Base-by-base conservation (phyloP, 1,284 basidiomycete species). In the Lignosus rhinocerotis region DNA sequence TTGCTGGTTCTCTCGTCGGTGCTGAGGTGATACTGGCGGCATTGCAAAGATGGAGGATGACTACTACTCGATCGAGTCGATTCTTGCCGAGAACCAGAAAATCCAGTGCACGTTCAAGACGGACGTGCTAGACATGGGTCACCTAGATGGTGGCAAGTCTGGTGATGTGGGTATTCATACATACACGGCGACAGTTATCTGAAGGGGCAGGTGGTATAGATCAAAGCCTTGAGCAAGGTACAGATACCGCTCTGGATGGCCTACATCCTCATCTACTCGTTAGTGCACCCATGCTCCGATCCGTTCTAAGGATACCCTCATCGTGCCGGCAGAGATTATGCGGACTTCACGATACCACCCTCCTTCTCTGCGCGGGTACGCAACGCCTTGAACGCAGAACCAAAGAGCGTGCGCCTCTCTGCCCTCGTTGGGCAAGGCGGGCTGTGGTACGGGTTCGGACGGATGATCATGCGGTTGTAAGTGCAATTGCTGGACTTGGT, bases 21-120 rank as follows among this genome's bases (percentile, higher is more conserved):
- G 12, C 11, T 12, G 11, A 6, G 7, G 36, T 14, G 14, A 6
- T 39, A 14, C 5, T n/a, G n/a, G 36, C 12, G 16, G 31, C 30
- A 30, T 46, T 34, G 14, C 14, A 19, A 41, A 44, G 52, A 93
- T 93, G 92, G 90, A 94, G 60, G 80, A 87, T 67, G 91, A 94
- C 70, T 96, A 95, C 72, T 95, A 90, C 73, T 93, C 90, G 0
- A 83, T 94, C 54, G 90, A 93, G 55, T 84, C 91, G 5, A 95
- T 96, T 62, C 81, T 96, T 19, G 89, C 93, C 16, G 93, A 94
- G 68, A 94, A 95, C 68, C 94, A 95, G 79, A 96, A 94, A 83
- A 80, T 96, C 41, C 90, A 92, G 74, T 95, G 93, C 70, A 91
- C 87, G 2, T 96, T 96, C 79, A 90, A 90, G 64, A 80, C 90